Evolutionary conservation across 2,329 filamentous ascomycete genomes (phyloP).

Genomic region (Corniculantispora saksenae): DNA sequence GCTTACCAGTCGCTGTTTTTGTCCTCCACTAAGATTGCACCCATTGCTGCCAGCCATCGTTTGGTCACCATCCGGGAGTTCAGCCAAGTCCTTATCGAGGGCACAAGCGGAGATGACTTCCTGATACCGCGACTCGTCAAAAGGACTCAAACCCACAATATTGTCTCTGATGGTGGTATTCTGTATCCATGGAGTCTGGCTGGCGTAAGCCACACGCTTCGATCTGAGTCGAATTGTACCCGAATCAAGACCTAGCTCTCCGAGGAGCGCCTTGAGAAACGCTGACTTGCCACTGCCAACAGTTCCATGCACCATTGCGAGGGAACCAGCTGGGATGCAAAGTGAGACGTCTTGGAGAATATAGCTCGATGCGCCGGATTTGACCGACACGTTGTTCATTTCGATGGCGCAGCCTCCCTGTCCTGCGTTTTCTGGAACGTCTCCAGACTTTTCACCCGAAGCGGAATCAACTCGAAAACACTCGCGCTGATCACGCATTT

Average conservation of each 20-base stretch:
- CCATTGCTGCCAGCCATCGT: neutral
- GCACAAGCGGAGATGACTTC: conserved; percentile 6
- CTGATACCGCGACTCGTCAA: neutral
- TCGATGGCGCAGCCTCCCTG: neutral
- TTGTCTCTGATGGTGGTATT: neutral
- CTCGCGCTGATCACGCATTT: neutral
- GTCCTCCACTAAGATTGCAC: conserved; percentile 10
- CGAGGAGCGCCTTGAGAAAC: neutral
- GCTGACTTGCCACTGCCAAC: neutral
- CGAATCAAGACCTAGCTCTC: neutral
- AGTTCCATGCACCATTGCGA: neutral
- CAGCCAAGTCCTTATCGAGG: neutral
- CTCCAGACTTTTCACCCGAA: neutral
- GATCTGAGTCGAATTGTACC: neutral
- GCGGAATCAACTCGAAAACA: neutral
- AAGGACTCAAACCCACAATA: neutral
- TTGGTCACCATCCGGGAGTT: neutral
- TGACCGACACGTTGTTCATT: neutral
- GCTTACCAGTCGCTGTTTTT: conserved; percentile 16
- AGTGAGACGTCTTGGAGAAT: neutral
- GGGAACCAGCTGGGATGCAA: neutral
- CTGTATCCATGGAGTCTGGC: neutral
- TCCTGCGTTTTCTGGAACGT: neutral
- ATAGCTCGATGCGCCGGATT: neutral
- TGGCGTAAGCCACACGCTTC: neutral